Percentiles rank a stretch among this genome's conserved stretches.
Conservation (phyloP, 2,329 filamentous ascomycete genomes). For the Byssoonygena ceratinophila region DNA sequence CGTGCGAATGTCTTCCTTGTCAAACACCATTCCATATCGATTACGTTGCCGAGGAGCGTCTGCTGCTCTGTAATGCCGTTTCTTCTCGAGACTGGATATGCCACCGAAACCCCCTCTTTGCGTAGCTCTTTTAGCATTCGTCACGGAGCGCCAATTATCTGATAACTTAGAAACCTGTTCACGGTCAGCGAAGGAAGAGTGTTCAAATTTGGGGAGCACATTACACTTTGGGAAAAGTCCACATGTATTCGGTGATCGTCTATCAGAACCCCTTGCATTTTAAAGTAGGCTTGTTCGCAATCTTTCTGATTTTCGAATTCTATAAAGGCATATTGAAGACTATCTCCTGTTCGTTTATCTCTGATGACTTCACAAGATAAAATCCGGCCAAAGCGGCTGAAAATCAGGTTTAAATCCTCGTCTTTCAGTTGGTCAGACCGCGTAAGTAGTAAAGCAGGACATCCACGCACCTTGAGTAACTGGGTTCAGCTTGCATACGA, state of each 20-base stretch:
- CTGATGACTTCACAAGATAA: conserved; percentile 92
- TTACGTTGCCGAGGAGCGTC: conserved; percentile 40
- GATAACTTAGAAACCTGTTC: conserved; percentile 60
- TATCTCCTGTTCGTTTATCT: conserved; percentile 87
- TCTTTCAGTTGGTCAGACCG: conserved; percentile 40
- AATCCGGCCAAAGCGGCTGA: conserved; percentile 91
- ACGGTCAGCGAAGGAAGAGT: neutral
- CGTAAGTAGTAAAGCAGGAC: neutral
- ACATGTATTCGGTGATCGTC: conserved; percentile 97
- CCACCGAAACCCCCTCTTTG: conserved; percentile 77
- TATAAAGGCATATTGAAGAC: conserved; percentile 93
- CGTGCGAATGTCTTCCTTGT: conserved; percentile 56
- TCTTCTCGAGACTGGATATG: conserved; percentile 76
- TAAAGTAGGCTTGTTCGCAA: conserved; percentile 92
- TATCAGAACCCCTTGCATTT: conserved; percentile 96
- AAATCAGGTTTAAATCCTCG: conserved; percentile 88
- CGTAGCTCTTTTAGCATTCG: conserved; percentile 65
- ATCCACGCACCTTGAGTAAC: conserved; percentile 58
- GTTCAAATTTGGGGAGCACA: neutral
- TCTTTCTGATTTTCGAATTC: conserved; percentile 88
- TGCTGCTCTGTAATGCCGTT: conserved; percentile 73
- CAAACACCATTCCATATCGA: conserved; percentile 71
- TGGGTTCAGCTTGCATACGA: conserved; percentile 96
- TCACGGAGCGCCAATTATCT: conserved; percentile 75
- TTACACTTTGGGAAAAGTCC: conserved; percentile 92